A percentile compares a stretch with the other conserved stretches of the same genome.
phyloP scores from a whole-genome alignment of 495 filamentous ascomycete species.

The Pseudevernia furfuracea region DNA sequence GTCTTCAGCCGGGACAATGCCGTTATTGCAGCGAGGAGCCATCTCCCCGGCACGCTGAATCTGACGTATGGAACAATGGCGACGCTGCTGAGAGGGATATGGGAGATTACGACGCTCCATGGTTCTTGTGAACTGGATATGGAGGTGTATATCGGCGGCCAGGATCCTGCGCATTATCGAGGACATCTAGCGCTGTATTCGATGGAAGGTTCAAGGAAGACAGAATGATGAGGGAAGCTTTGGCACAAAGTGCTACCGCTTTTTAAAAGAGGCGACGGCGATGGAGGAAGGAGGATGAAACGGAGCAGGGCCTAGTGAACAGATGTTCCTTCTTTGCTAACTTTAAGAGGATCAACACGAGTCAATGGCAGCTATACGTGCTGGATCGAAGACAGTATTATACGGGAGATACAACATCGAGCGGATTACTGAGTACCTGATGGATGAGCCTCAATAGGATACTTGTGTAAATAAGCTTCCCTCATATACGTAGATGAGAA shows the following conservation, averaged over 20 bases:
- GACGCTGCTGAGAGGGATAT: not conserved
- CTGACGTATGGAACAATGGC: not conserved
- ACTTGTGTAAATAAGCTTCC: no score
- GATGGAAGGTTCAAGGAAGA: not conserved
- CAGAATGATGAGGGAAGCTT: not conserved
- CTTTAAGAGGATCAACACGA: no score
- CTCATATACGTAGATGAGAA: no score
- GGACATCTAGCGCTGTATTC: not conserved
- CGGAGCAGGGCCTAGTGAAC: no score
- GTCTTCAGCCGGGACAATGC: not conserved
- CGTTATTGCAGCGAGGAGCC: not conserved
- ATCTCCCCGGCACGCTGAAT: not conserved
- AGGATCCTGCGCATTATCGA: not conserved
- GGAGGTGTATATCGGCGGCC: not conserved
- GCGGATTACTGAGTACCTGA: no score
- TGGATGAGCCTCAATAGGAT: no score
- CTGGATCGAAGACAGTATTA: no score
- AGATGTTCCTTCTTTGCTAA: no score
- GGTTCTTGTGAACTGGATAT: not conserved
- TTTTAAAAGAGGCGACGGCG: no score
- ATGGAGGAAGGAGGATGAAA: not conserved
- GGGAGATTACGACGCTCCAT: not conserved
- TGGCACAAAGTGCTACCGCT: not conserved
- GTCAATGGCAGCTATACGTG: no score
- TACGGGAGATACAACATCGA: no score